Evolutionary conservation across 2,329 filamentous ascomycete genomes (phyloP).

Genomic region (Cordyceps cicadae): DNA sequence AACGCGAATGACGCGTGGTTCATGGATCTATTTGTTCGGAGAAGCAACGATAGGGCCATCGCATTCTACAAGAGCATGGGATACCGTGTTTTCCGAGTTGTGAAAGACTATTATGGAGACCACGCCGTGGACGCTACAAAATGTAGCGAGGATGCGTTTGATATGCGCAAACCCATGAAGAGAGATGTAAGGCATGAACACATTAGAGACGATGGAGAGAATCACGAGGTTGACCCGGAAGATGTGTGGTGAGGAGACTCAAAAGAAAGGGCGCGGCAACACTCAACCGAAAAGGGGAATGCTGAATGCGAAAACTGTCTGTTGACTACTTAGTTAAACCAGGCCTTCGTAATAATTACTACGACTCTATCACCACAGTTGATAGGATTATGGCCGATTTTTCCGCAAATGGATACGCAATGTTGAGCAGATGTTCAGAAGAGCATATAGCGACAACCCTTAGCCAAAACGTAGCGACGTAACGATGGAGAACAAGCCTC

Average conservation of each 20-base stretch:
- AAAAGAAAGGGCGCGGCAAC: neutral
- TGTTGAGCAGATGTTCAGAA: neutral
- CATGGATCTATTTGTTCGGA: slow-evolving; percentile 87
- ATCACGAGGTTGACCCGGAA: slow-evolving; percentile 66
- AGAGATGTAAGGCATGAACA: slow-evolving; percentile 70
- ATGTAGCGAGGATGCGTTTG: slow-evolving; percentile 76
- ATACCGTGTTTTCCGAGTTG: slow-evolving; percentile 81
- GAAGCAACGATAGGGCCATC: slow-evolving; percentile 81
- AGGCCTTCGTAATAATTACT: no score
- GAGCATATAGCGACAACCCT: no score
- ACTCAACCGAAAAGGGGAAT: no score
- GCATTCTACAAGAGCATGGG: slow-evolving; percentile 84
- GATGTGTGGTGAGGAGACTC: slow-evolving; percentile 65
- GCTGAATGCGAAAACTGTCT: no score
- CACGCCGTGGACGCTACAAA: slow-evolving; percentile 58
- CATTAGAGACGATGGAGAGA: slow-evolving; percentile 72
- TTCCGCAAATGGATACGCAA: no score
- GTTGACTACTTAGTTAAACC: no score
- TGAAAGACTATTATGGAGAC: slow-evolving; percentile 89
- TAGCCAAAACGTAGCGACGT: no score
- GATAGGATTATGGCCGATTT: no score
- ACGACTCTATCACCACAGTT: no score
- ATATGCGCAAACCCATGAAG: slow-evolving; percentile 77
- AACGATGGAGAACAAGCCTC: no score
- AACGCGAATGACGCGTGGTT: slow-evolving; percentile 86